These are phyloP conservation scores for Pseudophaeomoniella oleicola DNA, from an alignment of 2,329 filamentous ascomycete genomes.

Conservation along the genomic window DNA sequence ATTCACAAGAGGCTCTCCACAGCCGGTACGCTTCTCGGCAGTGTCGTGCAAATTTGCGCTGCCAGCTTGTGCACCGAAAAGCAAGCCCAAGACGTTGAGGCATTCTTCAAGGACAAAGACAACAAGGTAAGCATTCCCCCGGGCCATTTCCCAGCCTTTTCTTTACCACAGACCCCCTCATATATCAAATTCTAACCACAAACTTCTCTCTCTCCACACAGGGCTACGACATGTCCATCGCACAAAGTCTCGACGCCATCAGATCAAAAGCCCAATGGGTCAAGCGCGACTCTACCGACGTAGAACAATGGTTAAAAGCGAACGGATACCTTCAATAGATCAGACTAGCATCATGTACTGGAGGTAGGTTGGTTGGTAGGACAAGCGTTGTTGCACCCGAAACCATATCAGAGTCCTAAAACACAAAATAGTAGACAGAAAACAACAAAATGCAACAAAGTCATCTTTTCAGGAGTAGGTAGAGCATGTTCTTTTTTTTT, in stretches of 20 bases:
- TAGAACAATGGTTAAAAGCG: slow-evolving; percentile 55
- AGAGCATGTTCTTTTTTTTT: no score
- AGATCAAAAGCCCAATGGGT: slow-evolving; percentile 75
- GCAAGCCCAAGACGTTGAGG: slow-evolving; percentile 61
- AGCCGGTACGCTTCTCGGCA: slow-evolving; percentile 72
- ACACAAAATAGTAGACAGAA: no score
- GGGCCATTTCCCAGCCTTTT: not conserved
- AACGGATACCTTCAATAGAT: slow-evolving; percentile 51
- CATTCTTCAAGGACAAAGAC: slow-evolving; percentile 69
- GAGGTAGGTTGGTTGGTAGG: no score
- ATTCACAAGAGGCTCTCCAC: slow-evolving; percentile 71
- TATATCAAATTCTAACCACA: not conserved
- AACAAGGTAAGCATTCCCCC: slow-evolving; percentile 54
- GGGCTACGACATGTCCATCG: slow-evolving; percentile 72
- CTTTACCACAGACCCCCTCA: not conserved
- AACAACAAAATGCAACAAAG: no score
- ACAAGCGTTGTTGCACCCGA: no score
- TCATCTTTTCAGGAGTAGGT: no score
- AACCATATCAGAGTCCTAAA: no score
- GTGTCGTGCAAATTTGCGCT: slow-evolving; percentile 69
- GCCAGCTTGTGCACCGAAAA: slow-evolving; percentile 63
- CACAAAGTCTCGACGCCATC: slow-evolving; percentile 78
- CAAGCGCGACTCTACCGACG: slow-evolving; percentile 59
- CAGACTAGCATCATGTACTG: no score
- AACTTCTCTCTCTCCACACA: slow-evolving; percentile 13